A percentile compares a stretch with the other conserved stretches of the same genome.
Evolutionary conservation across 2,329 filamentous ascomycete species (phyloP).

Genomic region (Triangularia verruculosa): DNA sequence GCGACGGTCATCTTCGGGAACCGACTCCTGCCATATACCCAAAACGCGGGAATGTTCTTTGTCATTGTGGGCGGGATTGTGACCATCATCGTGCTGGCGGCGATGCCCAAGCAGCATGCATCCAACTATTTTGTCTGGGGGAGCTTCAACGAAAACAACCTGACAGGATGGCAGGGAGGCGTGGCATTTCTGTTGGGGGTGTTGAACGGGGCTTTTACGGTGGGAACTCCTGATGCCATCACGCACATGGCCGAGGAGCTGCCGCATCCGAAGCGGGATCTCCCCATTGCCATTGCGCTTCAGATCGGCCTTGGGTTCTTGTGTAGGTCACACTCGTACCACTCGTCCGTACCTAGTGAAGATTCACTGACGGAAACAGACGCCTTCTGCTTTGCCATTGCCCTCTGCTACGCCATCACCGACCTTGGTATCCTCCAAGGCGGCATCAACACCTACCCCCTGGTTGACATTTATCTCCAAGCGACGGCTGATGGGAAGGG

Average conservation of each 20-base stretch:
- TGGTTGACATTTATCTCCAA: constrained; percentile 61
- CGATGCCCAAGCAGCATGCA: constrained; percentile 53
- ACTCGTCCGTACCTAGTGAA: neutral
- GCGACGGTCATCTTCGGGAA: constrained; percentile 56
- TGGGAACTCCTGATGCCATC: constrained; percentile 51
- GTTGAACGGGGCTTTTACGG: constrained; percentile 64
- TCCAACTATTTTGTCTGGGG: constrained; percentile 53
- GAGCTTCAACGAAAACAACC: constrained; percentile 45
- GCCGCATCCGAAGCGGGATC: constrained; percentile 43
- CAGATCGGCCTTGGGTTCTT: constrained; percentile 46
- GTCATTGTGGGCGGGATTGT: constrained; percentile 51
- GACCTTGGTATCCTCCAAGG: constrained; percentile 52
- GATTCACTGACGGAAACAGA: constrained; percentile 43
- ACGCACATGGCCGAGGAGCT: constrained; percentile 60
- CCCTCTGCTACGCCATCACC: constrained; percentile 53
- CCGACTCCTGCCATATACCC: constrained; percentile 51
- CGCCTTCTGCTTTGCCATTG: constrained; percentile 51
- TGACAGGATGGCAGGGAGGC: constrained; percentile 53
- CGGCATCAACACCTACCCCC: constrained; percentile 53
- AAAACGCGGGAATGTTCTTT: constrained; percentile 52
- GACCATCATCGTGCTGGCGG: constrained; percentile 49
- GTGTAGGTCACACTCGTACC: constrained; percentile 32
- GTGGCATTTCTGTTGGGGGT: constrained; percentile 65
- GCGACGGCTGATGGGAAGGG: constrained; percentile 46
- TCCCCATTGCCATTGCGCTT: constrained; percentile 50